Conservation (phyloP, 371 early-diverging fungal genomes). For the Mucor indicus region DNA sequence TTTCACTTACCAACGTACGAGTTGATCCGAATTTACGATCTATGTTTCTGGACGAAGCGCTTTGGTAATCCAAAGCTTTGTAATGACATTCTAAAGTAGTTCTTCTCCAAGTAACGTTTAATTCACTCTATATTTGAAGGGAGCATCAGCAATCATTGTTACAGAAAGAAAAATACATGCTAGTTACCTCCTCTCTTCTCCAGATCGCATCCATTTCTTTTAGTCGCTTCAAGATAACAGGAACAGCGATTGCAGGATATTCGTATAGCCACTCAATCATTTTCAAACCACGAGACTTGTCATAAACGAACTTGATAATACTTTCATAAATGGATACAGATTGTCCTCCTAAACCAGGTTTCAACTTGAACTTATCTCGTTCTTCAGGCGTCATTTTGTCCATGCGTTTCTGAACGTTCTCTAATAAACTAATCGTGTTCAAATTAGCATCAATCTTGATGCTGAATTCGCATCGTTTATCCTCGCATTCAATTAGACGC, state of each 20-base stretch:
- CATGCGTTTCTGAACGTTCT: slow-evolving; percentile 74
- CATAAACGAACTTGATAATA: slow-evolving; percentile 89
- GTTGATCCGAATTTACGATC: slow-evolving; percentile 80
- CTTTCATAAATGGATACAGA: slow-evolving; percentile 83
- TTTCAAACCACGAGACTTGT: slow-evolving; percentile 76
- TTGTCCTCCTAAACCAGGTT: slow-evolving; percentile 77
- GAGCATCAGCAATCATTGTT: neutral
- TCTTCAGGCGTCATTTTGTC: slow-evolving; percentile 78
- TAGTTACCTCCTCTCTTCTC: slow-evolving; percentile 43
- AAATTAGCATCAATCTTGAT: slow-evolving; percentile 91
- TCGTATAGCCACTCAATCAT: slow-evolving; percentile 89
- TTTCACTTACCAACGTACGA: slow-evolving; percentile 79
- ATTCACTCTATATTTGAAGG: slow-evolving; percentile 72
- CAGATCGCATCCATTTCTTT: slow-evolving; percentile 98
- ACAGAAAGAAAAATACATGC: too few species aligned
- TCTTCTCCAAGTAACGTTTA: slow-evolving; percentile 95
- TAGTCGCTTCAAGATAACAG: slow-evolving; percentile 91
- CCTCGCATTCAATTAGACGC: slow-evolving; percentile 91
- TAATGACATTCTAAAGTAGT: slow-evolving; percentile 91
- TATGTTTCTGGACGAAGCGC: slow-evolving; percentile 76
- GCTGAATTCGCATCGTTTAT: slow-evolving; percentile 69
- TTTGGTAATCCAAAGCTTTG: slow-evolving; percentile 96
- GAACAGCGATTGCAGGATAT: slow-evolving; percentile 90
- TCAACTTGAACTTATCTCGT: slow-evolving; percentile 65
- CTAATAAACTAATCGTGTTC: slow-evolving; percentile 83